Evolutionary conservation across 2,329 filamentous ascomycete genomes (phyloP).

Genomic region (Trichoderma breve): DNA sequence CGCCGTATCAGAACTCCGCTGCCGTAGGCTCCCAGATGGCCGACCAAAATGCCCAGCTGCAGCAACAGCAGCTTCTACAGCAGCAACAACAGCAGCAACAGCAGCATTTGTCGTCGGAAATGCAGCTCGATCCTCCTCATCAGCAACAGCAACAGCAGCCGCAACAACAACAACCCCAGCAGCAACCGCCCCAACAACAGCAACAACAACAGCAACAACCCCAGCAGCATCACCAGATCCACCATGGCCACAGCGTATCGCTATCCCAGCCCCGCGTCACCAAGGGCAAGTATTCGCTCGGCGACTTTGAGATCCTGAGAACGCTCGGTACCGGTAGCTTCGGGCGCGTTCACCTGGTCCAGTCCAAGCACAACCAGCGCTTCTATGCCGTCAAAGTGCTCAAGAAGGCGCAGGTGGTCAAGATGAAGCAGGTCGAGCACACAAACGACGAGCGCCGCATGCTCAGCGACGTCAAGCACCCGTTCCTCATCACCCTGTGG

Average conservation of each 20-base stretch:
- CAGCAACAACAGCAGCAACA: conserved; percentile 22
- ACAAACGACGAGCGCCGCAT: conserved; percentile 97
- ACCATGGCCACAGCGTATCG: conserved; percentile 32
- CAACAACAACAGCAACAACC: conserved; percentile 23
- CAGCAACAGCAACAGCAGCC: conserved; percentile 23
- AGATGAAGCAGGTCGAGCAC: conserved; percentile 99
- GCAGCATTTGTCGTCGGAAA: conserved; percentile 31
- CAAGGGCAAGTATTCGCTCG: conserved; percentile 94
- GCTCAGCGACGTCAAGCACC: conserved; percentile 95
- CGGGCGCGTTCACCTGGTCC: conserved; percentile 91
- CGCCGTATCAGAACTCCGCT: conserved; percentile 22
- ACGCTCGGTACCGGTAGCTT: conserved; percentile 97
- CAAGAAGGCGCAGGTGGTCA: conserved; percentile 97
- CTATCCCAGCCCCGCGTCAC: conserved; percentile 62
- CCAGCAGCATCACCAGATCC: conserved; percentile 32
- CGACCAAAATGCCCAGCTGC: conserved; percentile 11
- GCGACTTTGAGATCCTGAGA: conserved; percentile 84
- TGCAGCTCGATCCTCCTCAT: conserved; percentile 18
- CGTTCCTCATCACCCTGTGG: conserved; percentile 96
- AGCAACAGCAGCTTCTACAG: conserved; percentile 30
- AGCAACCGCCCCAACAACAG: conserved; percentile 22
- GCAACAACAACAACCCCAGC: conserved; percentile 33
- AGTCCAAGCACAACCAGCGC: conserved; percentile 96
- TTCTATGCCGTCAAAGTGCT: conserved; percentile 98
- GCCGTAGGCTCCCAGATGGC: conserved; percentile 20